Percentiles rank a stretch among this genome's conserved stretches.
These are phyloP conservation scores for Mixia osmundae DNA, from an alignment of 1,284 basidiomycete species.

Conservation along the genomic window DNA sequence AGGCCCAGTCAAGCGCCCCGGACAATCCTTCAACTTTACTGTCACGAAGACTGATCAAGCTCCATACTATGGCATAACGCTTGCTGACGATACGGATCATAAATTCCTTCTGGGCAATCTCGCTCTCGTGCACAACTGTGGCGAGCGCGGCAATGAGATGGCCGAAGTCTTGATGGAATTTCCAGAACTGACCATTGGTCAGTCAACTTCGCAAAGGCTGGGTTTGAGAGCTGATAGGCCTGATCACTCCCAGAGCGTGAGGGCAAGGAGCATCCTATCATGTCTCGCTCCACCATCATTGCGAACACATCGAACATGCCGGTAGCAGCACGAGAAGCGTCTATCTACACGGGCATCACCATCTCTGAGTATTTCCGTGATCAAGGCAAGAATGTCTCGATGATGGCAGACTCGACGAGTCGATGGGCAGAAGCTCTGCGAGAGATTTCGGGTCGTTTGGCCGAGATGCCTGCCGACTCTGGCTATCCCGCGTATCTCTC, in stretches of 20 bases:
- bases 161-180: constrained; percentile 65
- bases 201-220: too few species aligned
- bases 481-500: constrained; percentile 94
- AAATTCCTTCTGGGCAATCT: constrained; percentile 3
- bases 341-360: constrained; percentile 99
- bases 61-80: too few species aligned
- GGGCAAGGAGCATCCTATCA: constrained; percentile 89
- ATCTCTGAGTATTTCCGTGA: constrained; percentile 99
- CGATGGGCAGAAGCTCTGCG: constrained; percentile 98
- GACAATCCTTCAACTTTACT: too few species aligned
- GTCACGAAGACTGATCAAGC: too few species aligned
- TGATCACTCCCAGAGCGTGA: too few species aligned
- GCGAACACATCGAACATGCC: constrained; percentile 99
- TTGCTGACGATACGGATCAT: background rate
- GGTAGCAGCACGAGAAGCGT: constrained; percentile 95
- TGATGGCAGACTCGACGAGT: constrained; percentile 99
- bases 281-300: constrained; percentile 97
- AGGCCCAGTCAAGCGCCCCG: too few species aligned
- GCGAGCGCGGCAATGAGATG: constrained; percentile 46
- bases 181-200: constrained; percentile 81
- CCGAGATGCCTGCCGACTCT: constrained; percentile 99
- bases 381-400: constrained; percentile 89
- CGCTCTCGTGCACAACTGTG: too few species aligned
- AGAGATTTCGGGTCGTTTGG: constrained; percentile 96
- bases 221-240: too few species aligned